phyloP scores from a whole-genome alignment of 352 stramenopile species.

The Globisporangium splendens region DNA sequence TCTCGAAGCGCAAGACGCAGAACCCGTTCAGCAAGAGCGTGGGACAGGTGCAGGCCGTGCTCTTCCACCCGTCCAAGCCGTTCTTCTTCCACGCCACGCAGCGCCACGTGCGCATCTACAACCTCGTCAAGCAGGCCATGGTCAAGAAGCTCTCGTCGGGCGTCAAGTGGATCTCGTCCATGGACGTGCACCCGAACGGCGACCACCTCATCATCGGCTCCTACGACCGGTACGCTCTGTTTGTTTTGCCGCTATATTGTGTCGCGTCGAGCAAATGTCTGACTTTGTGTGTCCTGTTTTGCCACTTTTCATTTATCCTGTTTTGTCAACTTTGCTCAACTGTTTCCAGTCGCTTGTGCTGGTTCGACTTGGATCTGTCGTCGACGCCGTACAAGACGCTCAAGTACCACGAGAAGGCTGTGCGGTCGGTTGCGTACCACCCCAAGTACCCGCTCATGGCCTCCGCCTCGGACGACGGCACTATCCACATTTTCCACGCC shows the following conservation, averaged over 20 bases:
- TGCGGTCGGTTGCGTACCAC: constrained; percentile 94
- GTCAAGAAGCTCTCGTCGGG: constrained; percentile 98
- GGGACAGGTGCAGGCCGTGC: constrained; percentile 92
- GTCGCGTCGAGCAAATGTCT: neutral
- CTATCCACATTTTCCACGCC: constrained; percentile 99
- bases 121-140: constrained; percentile 97
- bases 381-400: constrained; percentile 98
- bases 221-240: constrained; percentile 88
- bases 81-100: constrained; percentile 99
- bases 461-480: constrained; percentile 97
- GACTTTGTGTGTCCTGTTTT: too few relatives aligned
- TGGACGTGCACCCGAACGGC: constrained; percentile 97
- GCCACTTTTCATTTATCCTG: constrained; percentile 1
- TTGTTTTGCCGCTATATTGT: neutral
- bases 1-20: constrained; percentile 96
- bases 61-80: constrained; percentile 98
- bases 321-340: neutral
- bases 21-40: constrained; percentile 97
- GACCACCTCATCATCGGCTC: constrained; percentile 98
- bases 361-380: constrained; percentile 99
- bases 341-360: constrained; percentile 96
- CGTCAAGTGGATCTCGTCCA: constrained; percentile 98
- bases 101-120: constrained; percentile 98
- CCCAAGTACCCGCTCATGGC: constrained; percentile 98
- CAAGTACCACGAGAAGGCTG: constrained; percentile 98